Evolutionary conservation across 257 asterid genomes (phyloP).

Genomic region (Agastache rugosa): DNA sequence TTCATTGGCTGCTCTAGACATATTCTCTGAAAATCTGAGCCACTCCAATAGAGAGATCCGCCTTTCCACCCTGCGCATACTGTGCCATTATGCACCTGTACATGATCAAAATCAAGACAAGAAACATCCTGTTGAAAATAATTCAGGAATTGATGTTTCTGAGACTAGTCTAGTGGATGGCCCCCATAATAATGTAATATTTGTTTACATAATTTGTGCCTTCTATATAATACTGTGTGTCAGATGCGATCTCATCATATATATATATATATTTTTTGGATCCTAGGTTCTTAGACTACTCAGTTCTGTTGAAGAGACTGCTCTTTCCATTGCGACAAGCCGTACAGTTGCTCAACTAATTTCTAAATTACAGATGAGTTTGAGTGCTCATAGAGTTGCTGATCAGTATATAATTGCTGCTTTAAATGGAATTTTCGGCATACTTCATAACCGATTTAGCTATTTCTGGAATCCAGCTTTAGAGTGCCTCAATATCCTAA

Average conservation of each 20-base stretch:
- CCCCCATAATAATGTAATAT: slow-evolving; percentile 51
- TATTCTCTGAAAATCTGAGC: slow-evolving; percentile 69
- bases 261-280: slow-evolving; percentile 39
- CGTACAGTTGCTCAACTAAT: slow-evolving; percentile 62
- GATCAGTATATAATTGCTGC: slow-evolving; percentile 61
- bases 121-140: slow-evolving; percentile 49
- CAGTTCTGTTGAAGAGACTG: slow-evolving; percentile 70
- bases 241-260: slow-evolving; percentile 3
- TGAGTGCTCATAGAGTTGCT: slow-evolving; percentile 62
- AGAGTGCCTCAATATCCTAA: slow-evolving; percentile 71
- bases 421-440: slow-evolving; percentile 76
- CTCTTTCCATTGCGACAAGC: slow-evolving; percentile 70
- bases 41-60: slow-evolving; percentile 70
- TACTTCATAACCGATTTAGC: slow-evolving; percentile 77
- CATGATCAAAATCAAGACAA: slow-evolving; percentile 36
- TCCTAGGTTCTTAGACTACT: slow-evolving; percentile 77
- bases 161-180: slow-evolving; percentile 46
- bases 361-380: slow-evolving; percentile 71
- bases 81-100: slow-evolving; percentile 77
- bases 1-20: slow-evolving; percentile 54
- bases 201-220: slow-evolving; percentile 12
- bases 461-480: slow-evolving; percentile 72
- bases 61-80: slow-evolving; percentile 76
- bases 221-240: slow-evolving; percentile 23
- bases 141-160: slow-evolving; percentile 42